Evolutionary conservation across 768 basidiomycete species (phyloP), one percentile per base, ranked within the genome.

Genomic region (Tephrocybe sp.): DNA sequence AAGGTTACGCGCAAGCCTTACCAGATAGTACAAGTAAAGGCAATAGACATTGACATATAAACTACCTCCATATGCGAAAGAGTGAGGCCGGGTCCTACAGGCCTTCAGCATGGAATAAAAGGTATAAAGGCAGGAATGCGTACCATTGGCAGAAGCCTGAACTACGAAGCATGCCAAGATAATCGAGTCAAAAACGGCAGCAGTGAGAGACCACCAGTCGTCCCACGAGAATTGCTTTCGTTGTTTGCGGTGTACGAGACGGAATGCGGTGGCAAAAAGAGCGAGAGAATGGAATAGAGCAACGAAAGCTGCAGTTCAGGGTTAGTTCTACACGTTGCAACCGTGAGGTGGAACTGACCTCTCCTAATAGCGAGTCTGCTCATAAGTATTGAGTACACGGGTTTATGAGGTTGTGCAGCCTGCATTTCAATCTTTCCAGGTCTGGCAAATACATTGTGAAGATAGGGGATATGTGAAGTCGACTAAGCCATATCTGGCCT

Each of bases 11-110:
- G 16, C n/a, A 52, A 49, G 22, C 33, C 12, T 19, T 40, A 60
- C 61, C 61, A 60, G 4, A 60, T 39, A 11, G 53, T 56, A 22
- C 46, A 53, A n/a, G 55, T 58, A 46, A 53, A 60, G 8, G 49
- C 49, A 22, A 53, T n/a, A 7, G 56, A 51, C 16, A 23, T 35
- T n/a, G 39, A 20, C 31, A 45, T 11, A 22, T 49, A 51, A 4
- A 32, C 48, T 4, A 26, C 43, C 33, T 45, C 41, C 16, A 32
- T 26, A 2, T 36, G 41, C n/a, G 52, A 12, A 13, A 51, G 26
- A 40, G 54, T 23, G 23, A n/a, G 31, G 5, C 39, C 32, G 17
- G 19, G 30, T 11, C 13, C 12, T 7, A 17, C 12, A 30, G 45
- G 45, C 32, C 43, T 49, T 53, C 12, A 35, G 23, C 20, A 13